Base-by-base conservation (phyloP, 2,329 filamentous ascomycete genomes). In the Trichoderma sp. region DNA sequence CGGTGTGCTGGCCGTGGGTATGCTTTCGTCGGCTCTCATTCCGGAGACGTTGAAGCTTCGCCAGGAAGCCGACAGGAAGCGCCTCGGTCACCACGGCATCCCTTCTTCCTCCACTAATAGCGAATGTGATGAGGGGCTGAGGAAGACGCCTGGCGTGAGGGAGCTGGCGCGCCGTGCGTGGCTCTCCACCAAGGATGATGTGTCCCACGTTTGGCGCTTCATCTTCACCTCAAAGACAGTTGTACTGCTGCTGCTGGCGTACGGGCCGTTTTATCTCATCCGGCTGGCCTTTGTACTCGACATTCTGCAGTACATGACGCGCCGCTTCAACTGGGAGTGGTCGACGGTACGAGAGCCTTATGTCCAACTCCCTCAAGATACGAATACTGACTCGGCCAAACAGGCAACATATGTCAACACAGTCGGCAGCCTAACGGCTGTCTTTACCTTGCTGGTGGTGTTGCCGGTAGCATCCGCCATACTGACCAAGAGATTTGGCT, bases 281-380 rank as follows among this genome's bases (percentile, higher is more conserved):
- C 70, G 71, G 1, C 71, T 78, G 15, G 72, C 74, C 9, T 62
- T 78, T 5, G 47, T 74, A 0, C 72, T 75, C 26, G 76, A 77
- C 24, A 66, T 84, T 6, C 69, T 86, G 2, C 85, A 87, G 69
- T 86, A 86, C 69, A 77, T 82, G 62, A 81, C 80, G 1, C 81
- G 80, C 55, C 78, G 83, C 6, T 86, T 83, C 70, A 59, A 73
- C 34, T 81, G 83, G 77, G 78, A 77, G 7, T 82, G 81, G 79
- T 78, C 77, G 47, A 75, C 74, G 62, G 78, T 79, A 67, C 63
- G 73, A 19, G 30, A 15, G 6, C 19, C 34, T 7, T 39, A n/a
- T 58, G 7, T 43, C 19, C 14, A 9, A 14, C 9, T 9, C 5
- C 10, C 39, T 10, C n/a, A 34, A 10, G 44, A 10, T 3, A 17